phyloP scores from a whole-genome alignment of 2,329 filamentous ascomycete genomes.

The Orbilia javanica region DNA sequence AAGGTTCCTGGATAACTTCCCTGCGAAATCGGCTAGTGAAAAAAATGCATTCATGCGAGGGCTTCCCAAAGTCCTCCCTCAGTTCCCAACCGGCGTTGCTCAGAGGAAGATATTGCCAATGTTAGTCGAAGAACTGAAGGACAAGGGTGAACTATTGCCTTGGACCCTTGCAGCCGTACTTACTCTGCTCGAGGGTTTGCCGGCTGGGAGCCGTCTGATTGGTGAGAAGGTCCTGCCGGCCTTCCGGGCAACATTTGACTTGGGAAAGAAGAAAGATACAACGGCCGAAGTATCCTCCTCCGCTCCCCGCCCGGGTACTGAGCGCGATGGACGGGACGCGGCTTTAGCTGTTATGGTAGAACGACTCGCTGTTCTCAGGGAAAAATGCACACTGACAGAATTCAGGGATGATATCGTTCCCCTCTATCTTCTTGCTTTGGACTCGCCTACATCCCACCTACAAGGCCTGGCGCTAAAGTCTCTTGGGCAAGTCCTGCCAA shows the following conservation, averaged over 20 bases:
- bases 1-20: slow-evolving; percentile 89
- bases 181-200: slow-evolving; percentile 83
- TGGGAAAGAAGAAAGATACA: slow-evolving; percentile 39
- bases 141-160: slow-evolving; percentile 81
- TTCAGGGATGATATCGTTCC: slow-evolving; percentile 97
- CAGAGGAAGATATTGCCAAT: slow-evolving; percentile 94
- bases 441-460: slow-evolving; percentile 88
- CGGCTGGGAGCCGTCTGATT: slow-evolving; percentile 81
- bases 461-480: slow-evolving; percentile 87
- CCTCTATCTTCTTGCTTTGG: slow-evolving; percentile 83
- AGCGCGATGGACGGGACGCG: slow-evolving; percentile 78
- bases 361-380: slow-evolving; percentile 79
- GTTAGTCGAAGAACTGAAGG: slow-evolving; percentile 91
- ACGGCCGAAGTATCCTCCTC: slow-evolving; percentile 47
- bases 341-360: slow-evolving; percentile 92
- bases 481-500: slow-evolving; percentile 82
- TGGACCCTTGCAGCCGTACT: slow-evolving; percentile 92
- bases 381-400: slow-evolving; percentile 87
- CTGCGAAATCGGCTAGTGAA: slow-evolving; percentile 89
- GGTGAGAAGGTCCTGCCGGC: slow-evolving; percentile 86
- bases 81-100: slow-evolving; percentile 92
- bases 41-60: slow-evolving; percentile 93
- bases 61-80: slow-evolving; percentile 84
- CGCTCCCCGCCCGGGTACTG: slow-evolving; percentile 46
- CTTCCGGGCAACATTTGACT: slow-evolving; percentile 81